A percentile compares a stretch with the other conserved stretches of the same genome.
These are phyloP conservation scores for Pseudogymnoascus sp. DNA, from an alignment of 2,329 filamentous ascomycete genomes.

Conservation along the genomic window DNA sequence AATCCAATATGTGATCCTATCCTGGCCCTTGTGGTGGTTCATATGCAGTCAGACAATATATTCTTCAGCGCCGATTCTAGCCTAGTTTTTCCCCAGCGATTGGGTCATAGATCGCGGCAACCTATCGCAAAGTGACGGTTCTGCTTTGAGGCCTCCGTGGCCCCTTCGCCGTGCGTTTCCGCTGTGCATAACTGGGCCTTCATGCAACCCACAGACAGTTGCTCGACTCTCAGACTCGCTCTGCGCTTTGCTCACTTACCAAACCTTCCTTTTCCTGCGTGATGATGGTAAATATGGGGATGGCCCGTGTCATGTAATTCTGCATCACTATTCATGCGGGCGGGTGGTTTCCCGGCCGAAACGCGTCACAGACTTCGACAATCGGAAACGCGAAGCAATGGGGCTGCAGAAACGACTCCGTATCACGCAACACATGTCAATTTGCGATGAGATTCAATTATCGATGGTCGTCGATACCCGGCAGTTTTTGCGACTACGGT, in stretches of 20 bases:
- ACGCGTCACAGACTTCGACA: background rate
- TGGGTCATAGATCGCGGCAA: background rate
- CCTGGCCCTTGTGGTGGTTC: background rate
- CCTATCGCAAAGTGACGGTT: background rate
- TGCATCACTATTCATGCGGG: background rate
- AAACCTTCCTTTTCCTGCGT: background rate
- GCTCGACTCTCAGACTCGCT: background rate
- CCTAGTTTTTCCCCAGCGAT: background rate
- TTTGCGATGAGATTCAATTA: background rate
- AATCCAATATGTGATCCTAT: background rate
- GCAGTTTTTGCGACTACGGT: background rate
- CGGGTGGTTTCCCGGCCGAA: background rate
- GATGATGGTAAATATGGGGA: background rate
- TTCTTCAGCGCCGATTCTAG: background rate
- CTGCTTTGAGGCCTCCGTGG: background rate
- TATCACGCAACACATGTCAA: background rate
- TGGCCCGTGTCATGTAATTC: background rate
- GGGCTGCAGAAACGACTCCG: background rate
- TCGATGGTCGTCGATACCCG: background rate
- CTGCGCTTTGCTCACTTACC: background rate
- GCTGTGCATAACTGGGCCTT: background rate
- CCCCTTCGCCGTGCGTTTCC: background rate
- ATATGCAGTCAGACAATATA: background rate
- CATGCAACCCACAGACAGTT: background rate
- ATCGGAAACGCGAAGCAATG: background rate